Evolutionary conservation across 768 basidiomycete species (phyloP).

Genomic region (Suillus placidus): DNA sequence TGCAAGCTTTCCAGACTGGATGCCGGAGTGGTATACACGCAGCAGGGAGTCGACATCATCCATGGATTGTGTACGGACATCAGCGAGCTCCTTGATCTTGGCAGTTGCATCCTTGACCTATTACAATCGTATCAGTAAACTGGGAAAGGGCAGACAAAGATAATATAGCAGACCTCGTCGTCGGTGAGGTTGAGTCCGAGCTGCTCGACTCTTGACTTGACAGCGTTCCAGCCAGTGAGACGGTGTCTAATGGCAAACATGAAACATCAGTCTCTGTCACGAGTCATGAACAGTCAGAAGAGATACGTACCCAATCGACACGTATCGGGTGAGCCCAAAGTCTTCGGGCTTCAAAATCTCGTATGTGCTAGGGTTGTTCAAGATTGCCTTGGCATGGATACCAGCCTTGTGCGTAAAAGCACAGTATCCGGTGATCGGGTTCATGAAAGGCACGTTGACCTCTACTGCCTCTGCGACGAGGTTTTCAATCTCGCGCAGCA

Average conservation of each 20-base stretch:
- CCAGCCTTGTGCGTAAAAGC: slow-evolving; percentile 99
- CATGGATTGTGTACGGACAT: slow-evolving; percentile 98
- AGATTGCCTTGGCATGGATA: slow-evolving; percentile 99
- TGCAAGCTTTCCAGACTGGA: slow-evolving; percentile 87
- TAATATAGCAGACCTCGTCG: slow-evolving; percentile 60
- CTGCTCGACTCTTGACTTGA: slow-evolving; percentile 99
- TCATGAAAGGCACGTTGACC: slow-evolving; percentile 97
- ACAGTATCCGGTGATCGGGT: slow-evolving; percentile 96
- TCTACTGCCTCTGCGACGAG: slow-evolving; percentile 98
- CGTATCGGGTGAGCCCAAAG: slow-evolving; percentile 96
- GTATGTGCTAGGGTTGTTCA: slow-evolving; percentile 99
- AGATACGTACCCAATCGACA: slow-evolving; percentile 82
- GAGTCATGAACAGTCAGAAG: background rate
- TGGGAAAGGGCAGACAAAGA: background rate
- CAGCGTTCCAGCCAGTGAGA: slow-evolving; percentile 98
- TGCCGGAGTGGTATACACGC: slow-evolving; percentile 93
- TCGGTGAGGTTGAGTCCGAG: slow-evolving; percentile 88
- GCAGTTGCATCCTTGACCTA: slow-evolving; percentile 97
- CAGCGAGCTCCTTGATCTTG: slow-evolving; percentile 99
- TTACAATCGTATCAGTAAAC: slow-evolving; percentile 10
- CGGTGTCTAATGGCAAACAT: slow-evolving; percentile 62
- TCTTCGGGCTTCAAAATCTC: slow-evolving; percentile 99
- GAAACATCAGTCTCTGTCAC: slow-evolving; percentile 2
- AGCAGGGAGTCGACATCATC: slow-evolving; percentile 98
- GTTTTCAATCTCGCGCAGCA: slow-evolving; percentile 99